Evolutionary conservation across 257 asterid species (phyloP), one percentile per base, ranked within the genome.

Genomic region (Solanum chilense): DNA sequence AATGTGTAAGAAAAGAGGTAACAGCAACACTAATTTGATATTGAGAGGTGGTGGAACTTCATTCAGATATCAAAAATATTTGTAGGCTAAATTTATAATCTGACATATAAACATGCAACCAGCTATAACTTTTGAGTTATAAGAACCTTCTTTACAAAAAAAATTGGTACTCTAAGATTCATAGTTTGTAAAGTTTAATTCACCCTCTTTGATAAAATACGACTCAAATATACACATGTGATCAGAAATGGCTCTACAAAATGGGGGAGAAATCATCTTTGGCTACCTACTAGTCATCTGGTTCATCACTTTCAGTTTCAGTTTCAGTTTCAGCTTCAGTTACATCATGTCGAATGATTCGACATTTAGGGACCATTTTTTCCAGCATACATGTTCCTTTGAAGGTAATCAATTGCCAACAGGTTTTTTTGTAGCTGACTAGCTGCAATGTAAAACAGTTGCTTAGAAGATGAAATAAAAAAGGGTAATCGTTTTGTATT

Each of bases 321-420:
- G 64, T 3, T 56, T 56, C 64, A 56, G 64, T 0, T 52, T 91
- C 93, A 16, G 91, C 77, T 84, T 84, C 93, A 23, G 89, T 88
- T 82, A 88, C 93, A 29, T 90, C 96, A 3, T 90, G 93, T 68
- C 91, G 89, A 69, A 94, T 86, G 21, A 94, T 91, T 82, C 93
- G 90, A 90, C 96, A 90, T 85, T 91, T 92, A 7, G 98, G 98
- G 56, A 95, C 97, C 86, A 89, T 84, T 91, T 93, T 97, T 90
- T 93, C 98, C 75, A 97, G 89, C 99, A 96, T 95, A 56, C 94
- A 93, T 29, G 99, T 95, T 29, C 96, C 99, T 89, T 94, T 86
- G 91, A 97, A 97, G 78, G 91, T 91, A 18, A 97, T 92, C 97
- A 97, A 95, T 87, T 97, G 99, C 99, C 99, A 97, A 87, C 99